Percentiles rank a stretch among this genome's conserved stretches.
phyloP scores from a whole-genome alignment of 2,329 filamentous ascomycete species.

The Paracoccidioides lutzii region DNA sequence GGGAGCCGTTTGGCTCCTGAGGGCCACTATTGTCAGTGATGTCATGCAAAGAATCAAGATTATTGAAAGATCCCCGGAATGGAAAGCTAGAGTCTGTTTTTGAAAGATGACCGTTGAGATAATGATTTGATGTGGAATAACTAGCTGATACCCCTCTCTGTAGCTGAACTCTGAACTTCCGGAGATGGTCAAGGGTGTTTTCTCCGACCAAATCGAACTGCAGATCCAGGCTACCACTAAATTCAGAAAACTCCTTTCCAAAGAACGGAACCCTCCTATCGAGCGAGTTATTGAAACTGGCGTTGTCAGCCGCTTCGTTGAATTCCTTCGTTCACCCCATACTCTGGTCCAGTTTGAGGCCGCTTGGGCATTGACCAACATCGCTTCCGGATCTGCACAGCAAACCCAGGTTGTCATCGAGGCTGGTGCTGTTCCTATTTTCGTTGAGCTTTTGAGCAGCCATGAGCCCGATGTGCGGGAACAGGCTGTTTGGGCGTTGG shows the following conservation, averaged over 20 bases:
- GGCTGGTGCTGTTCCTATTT: conserved; percentile 94
- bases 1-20: background rate
- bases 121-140: background rate
- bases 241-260: conserved; percentile 94
- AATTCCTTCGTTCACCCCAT: conserved; percentile 94
- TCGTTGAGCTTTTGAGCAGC: conserved; percentile 88
- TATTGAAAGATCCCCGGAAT: background rate
- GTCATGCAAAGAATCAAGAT: background rate
- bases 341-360: conserved; percentile 98
- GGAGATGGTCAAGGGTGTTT: conserved; percentile 94
- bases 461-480: conserved; percentile 96
- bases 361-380: conserved; percentile 98
- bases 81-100: background rate
- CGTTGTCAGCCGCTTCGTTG: conserved; percentile 92
- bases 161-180: conserved; percentile 96
- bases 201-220: conserved; percentile 95
- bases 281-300: conserved; percentile 99
- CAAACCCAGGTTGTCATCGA: conserved; percentile 99
- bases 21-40: background rate
- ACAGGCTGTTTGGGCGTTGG: conserved; percentile 95
- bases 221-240: conserved; percentile 97
- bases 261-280: conserved; percentile 97
- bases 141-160: background rate
- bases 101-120: background rate
- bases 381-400: conserved; percentile 89